Conservation (phyloP, 495 filamentous ascomycete species). For the Poronia punctata region DNA sequence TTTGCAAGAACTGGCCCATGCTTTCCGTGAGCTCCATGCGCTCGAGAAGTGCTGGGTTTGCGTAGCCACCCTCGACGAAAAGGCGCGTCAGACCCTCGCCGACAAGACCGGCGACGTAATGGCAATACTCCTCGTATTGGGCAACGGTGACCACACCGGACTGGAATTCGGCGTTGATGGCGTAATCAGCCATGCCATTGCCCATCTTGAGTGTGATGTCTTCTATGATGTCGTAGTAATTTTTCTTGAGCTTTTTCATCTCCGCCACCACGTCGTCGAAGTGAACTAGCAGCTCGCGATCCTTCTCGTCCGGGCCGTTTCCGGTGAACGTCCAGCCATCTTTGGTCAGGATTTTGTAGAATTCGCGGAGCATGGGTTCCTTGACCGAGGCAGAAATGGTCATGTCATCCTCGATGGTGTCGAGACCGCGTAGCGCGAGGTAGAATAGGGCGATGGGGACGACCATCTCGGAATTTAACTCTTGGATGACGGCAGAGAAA, state of each 20-base stretch:
- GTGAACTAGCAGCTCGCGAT: conserved; percentile 82
- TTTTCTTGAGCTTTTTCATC: conserved; percentile 81
- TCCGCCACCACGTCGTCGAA: conserved; percentile 82
- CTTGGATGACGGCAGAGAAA: conserved; percentile 89
- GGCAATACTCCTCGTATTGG: conserved; percentile 94
- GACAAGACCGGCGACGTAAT: conserved; percentile 95
- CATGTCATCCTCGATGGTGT: conserved; percentile 98
- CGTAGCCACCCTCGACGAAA: conserved; percentile 82
- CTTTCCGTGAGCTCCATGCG: conserved; percentile 78
- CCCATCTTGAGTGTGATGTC: conserved; percentile 96
- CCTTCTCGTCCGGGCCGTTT: conserved; percentile 88
- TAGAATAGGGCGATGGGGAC: conserved; percentile 92
- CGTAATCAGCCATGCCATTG: conserved; percentile 96
- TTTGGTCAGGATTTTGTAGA: conserved; percentile 66
- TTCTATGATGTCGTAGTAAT: conserved; percentile 79
- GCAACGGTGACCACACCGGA: conserved; percentile 74
- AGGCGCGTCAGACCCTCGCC: conserved; percentile 87
- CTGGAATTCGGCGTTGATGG: conserved; percentile 71
- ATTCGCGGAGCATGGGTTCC: conserved; percentile 78
- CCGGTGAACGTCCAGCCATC: conserved; percentile 87
- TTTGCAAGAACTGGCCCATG: conserved; percentile 96
- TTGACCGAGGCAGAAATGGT: conserved; percentile 74
- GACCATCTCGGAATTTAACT: conserved; percentile 88
- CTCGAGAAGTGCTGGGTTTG: conserved; percentile 74
- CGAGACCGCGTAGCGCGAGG: conserved; percentile 78